phyloP scores from a whole-genome alignment of 164 flowering plant genomes.

The Amborella trichopoda region DNA sequence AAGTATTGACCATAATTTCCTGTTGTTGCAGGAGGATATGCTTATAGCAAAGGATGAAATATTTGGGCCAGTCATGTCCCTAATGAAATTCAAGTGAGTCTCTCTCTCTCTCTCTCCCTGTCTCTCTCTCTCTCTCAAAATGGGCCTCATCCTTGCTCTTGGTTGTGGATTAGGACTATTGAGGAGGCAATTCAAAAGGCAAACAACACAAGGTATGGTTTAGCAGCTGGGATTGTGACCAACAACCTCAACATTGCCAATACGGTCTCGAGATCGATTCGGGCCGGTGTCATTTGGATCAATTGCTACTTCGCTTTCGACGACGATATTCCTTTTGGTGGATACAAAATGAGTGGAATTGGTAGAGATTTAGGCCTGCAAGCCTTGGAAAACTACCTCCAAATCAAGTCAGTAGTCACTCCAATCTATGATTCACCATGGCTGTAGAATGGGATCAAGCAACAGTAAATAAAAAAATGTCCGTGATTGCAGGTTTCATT shows the following conservation, averaged over 20 bases:
- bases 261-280: constrained; percentile 62
- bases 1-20: too few relatives aligned
- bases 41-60: constrained; percentile 54
- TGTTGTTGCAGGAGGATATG: constrained; percentile 51
- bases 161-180: constrained; percentile 30
- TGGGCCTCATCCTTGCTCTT: not conserved
- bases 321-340: constrained; percentile 48
- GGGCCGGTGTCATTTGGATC: constrained; percentile 64
- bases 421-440: constrained; percentile 67
- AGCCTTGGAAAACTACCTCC: constrained; percentile 53
- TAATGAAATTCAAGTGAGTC: constrained; percentile 76
- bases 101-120: too few relatives aligned
- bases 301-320: constrained; percentile 60
- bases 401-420: constrained; percentile 58
- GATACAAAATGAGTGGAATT: constrained; percentile 70
- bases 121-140: not conserved
- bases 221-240: constrained; percentile 69
- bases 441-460: too few relatives aligned
- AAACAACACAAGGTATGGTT: constrained; percentile 57
- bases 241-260: constrained; percentile 49
- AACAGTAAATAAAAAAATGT: too few relatives aligned
- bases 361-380: constrained; percentile 52
- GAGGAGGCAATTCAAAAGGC: constrained; percentile 59
- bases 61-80: constrained; percentile 68
- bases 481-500: too few relatives aligned